phyloP scores from a whole-genome alignment of 2,329 filamentous ascomycete species.

The Paecilomyces sp. region DNA sequence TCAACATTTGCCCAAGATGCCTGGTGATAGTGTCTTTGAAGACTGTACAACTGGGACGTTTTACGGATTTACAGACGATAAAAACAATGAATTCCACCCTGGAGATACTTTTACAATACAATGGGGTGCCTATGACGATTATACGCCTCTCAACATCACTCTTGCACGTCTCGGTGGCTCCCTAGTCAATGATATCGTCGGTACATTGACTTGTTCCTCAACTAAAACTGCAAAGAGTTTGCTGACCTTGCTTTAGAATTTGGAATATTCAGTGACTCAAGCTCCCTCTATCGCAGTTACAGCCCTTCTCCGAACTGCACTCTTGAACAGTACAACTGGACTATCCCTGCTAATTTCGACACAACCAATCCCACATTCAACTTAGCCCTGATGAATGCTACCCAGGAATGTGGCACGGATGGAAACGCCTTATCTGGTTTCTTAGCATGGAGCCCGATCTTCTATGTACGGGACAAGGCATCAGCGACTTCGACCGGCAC shows the following conservation, averaged over 20 bases:
- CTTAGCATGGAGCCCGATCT: background rate
- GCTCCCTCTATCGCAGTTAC: background rate
- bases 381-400: background rate
- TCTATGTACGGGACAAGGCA: background rate
- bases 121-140: background rate
- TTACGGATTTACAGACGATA: background rate
- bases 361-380: conserved; percentile 13
- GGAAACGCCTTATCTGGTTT: background rate
- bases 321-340: background rate
- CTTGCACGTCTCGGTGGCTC: background rate
- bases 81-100: background rate
- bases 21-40: background rate
- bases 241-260: background rate
- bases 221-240: background rate
- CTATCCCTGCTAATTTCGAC: background rate
- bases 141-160: background rate
- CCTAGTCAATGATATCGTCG: background rate
- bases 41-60: background rate
- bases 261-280: background rate
- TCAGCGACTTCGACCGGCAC: background rate
- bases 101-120: background rate
- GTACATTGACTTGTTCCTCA: background rate
- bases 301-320: background rate
- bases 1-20: background rate
- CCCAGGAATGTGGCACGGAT: background rate